These are phyloP conservation scores for Xylaria palmicola DNA, from an alignment of 495 filamentous ascomycete genomes.

Conservation along the genomic window DNA sequence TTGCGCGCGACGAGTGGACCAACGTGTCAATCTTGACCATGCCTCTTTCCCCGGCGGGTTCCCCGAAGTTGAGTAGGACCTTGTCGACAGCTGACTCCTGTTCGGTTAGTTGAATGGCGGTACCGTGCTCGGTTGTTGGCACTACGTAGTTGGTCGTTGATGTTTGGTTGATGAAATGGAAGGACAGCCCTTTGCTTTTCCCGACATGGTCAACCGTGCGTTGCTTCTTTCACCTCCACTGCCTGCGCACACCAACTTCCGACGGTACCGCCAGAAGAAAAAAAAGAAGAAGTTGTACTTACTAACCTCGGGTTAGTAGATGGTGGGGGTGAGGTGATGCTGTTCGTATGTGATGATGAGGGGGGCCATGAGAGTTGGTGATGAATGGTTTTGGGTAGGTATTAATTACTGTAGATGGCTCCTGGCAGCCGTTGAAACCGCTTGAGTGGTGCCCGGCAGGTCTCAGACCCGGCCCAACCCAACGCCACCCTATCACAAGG, in stretches of 20 bases:
- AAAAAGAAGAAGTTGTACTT: no score
- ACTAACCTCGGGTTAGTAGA: no score
- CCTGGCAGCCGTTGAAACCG: not conserved
- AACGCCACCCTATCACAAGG: no score
- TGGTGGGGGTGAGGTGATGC: no score
- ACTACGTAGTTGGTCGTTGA: no score
- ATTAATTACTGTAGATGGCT: not conserved
- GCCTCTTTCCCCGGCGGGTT: not conserved
- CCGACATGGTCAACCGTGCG: not conserved
- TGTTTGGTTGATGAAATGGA: not conserved
- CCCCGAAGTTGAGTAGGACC: slow-evolving; percentile 3
- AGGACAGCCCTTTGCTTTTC: not conserved
- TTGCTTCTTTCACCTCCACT: no score
- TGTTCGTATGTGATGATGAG: no score
- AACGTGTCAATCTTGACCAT: not conserved
- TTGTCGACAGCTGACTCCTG: no score
- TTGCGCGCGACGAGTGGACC: slow-evolving; percentile 5
- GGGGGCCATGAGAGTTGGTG: not conserved
- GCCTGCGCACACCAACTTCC: not conserved
- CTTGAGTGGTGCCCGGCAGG: slow-evolving; percentile 9
- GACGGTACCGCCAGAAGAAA: no score
- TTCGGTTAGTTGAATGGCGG: no score
- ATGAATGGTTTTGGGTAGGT: not conserved
- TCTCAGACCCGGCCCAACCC: no score
- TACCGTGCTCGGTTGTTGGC: no score